Conservation (phyloP, 176 grass and related monocot species). For the Bonia amplexicaulis region DNA sequence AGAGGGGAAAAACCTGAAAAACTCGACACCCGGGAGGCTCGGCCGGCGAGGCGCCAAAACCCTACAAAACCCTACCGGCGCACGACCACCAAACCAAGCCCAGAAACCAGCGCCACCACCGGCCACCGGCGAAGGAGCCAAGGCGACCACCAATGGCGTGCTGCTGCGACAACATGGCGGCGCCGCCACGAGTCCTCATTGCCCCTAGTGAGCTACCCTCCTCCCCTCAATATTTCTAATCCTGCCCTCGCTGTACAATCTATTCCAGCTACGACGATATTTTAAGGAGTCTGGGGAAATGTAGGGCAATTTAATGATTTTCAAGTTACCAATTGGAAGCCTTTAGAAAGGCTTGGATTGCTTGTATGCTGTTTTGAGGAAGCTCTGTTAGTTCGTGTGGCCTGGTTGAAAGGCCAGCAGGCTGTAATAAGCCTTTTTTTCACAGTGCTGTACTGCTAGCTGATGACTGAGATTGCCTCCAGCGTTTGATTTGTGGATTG, state of each 20-base stretch:
- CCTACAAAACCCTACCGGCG: not conserved
- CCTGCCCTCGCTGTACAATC: not conserved
- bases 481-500: not conserved
- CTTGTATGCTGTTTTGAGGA: not conserved
- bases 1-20: not conserved
- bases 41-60: constrained; percentile 19
- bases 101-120: not conserved
- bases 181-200: constrained; percentile 43
- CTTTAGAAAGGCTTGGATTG: not conserved
- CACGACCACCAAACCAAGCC: not conserved
- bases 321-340: not conserved
- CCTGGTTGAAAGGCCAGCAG: not conserved
- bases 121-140: not conserved
- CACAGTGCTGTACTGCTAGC: not conserved
- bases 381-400: not conserved
- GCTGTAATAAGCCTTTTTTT: not conserved
- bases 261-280: too few relatives aligned
- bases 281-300: not conserved
- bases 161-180: constrained; percentile 37
- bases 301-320: not conserved
- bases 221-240: not conserved
- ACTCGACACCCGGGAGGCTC: not conserved
- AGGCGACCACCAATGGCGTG: not conserved
- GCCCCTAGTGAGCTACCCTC: constrained; percentile 27
- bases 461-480: not conserved